Evolutionary conservation across 2,329 filamentous ascomycete genomes (phyloP).

Genomic region (Apiospora sp.): DNA sequence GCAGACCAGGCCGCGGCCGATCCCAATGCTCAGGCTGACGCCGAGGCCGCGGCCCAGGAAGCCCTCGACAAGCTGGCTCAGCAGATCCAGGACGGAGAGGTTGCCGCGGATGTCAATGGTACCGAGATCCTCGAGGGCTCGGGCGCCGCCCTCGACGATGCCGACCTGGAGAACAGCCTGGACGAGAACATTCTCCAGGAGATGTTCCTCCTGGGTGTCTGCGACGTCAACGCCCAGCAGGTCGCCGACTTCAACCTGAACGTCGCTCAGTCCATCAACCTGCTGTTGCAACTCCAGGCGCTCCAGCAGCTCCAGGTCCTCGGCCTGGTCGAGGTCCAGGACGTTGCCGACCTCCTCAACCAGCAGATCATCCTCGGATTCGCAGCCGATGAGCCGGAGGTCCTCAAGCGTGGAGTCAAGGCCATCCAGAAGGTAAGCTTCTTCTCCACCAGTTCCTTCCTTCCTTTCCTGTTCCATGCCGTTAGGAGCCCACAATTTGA

Average conservation of each 20-base stretch:
- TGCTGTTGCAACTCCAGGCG: slow-evolving; percentile 41
- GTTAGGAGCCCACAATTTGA: slow-evolving; percentile 29
- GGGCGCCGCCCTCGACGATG: slow-evolving; percentile 30
- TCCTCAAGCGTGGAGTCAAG: slow-evolving; percentile 38
- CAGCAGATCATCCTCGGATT: slow-evolving; percentile 34
- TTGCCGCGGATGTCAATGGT: slow-evolving; percentile 30
- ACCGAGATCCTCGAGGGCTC: slow-evolving; percentile 25
- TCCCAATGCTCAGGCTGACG: slow-evolving; percentile 28
- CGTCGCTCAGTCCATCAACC: slow-evolving; percentile 38
- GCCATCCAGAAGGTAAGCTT: slow-evolving; percentile 35
- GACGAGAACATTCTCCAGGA: slow-evolving; percentile 33
- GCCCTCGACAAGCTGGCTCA: slow-evolving; percentile 26
- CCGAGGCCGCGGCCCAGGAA: slow-evolving; percentile 26
- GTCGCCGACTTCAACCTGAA: slow-evolving; percentile 32
- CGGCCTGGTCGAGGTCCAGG: slow-evolving; percentile 32
- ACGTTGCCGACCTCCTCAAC: slow-evolving; percentile 33
- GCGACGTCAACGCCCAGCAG: slow-evolving; percentile 37
- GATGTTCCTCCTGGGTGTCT: slow-evolving; percentile 38
- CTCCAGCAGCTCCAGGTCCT: slow-evolving; percentile 38
- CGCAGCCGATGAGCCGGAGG: slow-evolving; percentile 32
- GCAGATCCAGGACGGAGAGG: slow-evolving; percentile 23
- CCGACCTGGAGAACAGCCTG: slow-evolving; percentile 31
- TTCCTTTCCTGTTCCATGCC: not conserved
- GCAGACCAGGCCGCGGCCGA: slow-evolving; percentile 11
- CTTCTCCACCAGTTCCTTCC: not conserved